Percentiles rank a stretch among this genome's conserved stretches.
phyloP scores from a whole-genome alignment of 345 rosid species.

The Camelina laxa region DNA sequence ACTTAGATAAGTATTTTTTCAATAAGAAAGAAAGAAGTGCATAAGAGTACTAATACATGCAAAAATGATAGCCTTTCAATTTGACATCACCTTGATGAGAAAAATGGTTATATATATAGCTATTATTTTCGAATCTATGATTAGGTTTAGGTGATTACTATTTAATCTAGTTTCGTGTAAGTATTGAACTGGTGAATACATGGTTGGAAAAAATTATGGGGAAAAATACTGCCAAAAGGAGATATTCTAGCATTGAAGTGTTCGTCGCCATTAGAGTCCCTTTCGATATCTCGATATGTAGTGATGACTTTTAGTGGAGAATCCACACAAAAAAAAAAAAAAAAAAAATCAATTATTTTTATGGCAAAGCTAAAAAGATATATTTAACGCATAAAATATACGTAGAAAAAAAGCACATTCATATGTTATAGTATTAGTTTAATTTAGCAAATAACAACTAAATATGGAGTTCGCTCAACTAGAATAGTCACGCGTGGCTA shows the following conservation, averaged over 20 bases:
- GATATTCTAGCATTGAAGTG: conserved; percentile 28
- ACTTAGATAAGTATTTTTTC: background rate
- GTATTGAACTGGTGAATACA: conserved; percentile 15
- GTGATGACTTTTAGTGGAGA: conserved; percentile 20
- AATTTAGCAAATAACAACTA: background rate
- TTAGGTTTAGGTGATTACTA: background rate
- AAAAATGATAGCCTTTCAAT: background rate
- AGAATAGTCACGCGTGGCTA: conserved; percentile 18
- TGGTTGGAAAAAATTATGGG: background rate
- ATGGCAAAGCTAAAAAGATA: conserved; percentile 9
- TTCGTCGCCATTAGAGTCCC: conserved; percentile 37
- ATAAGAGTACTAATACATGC: background rate
- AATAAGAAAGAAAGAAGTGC: background rate
- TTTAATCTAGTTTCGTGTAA: conserved; percentile 19
- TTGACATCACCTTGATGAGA: background rate
- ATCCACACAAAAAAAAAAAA: conserved; percentile 16
- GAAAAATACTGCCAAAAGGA: conserved; percentile 21
- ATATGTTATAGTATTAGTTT: conserved; percentile 4
- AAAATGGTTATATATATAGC: background rate
- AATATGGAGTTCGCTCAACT: conserved; percentile 18
- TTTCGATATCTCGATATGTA: conserved; percentile 37
- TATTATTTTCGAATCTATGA: background rate
- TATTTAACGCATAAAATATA: background rate
- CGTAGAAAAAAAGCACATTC: background rate
- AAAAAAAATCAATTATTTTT: conserved; percentile 4